These are phyloP conservation scores for Chondrostereum purpureum DNA, from an alignment of 1,284 basidiomycete genomes.

Conservation along the genomic window DNA sequence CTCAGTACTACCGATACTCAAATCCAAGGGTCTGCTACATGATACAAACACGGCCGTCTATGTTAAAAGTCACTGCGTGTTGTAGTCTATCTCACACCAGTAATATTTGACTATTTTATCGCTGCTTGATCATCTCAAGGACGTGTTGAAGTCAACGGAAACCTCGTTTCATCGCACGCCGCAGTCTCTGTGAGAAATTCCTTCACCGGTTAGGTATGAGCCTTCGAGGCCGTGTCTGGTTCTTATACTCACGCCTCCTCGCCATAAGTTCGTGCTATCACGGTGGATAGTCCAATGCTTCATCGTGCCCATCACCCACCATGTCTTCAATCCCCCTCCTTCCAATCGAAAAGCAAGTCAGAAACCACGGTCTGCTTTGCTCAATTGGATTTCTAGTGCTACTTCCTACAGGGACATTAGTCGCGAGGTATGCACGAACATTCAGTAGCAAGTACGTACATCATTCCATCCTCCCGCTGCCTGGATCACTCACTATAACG, in stretches of 20 bases:
- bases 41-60: too few relatives aligned
- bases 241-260: background rate
- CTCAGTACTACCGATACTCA: too few relatives aligned
- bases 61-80: too few relatives aligned
- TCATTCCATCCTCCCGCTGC: background rate
- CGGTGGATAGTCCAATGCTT: background rate
- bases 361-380: slow-evolving; percentile 45
- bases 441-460: slow-evolving; percentile 34
- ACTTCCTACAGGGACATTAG: slow-evolving; percentile 50
- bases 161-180: too few relatives aligned
- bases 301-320: background rate
- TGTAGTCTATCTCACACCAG: too few relatives aligned
- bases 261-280: background rate
- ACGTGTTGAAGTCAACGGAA: too few relatives aligned
- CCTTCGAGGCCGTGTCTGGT: background rate
- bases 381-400: slow-evolving; percentile 52
- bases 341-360: slow-evolving; percentile 26
- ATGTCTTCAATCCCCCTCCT: slow-evolving; percentile 21
- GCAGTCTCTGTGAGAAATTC: background rate
- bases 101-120: too few relatives aligned
- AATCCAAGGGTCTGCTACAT: too few relatives aligned
- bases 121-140: too few relatives aligned
- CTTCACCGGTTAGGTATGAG: background rate
- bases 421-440: slow-evolving; percentile 51
- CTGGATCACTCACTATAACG: background rate